Conservation (phyloP, 352 stramenopile species). For the Pythium aquatile region DNA sequence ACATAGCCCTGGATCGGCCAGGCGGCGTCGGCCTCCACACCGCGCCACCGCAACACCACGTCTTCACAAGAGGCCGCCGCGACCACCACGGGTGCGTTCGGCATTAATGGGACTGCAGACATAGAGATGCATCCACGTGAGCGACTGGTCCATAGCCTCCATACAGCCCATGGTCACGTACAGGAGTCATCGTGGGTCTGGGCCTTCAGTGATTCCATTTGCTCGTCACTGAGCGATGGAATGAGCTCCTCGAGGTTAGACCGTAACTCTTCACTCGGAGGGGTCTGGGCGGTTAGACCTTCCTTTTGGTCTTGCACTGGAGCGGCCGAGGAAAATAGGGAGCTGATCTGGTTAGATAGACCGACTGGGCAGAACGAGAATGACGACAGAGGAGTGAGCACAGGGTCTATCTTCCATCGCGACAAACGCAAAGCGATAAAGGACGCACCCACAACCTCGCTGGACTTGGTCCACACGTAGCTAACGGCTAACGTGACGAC, state of each 20-base stretch:
- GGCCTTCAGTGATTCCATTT: constrained; percentile 20
- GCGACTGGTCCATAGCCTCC: background rate
- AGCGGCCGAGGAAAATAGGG: background rate
- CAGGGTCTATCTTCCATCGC: background rate
- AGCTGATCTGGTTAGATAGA: background rate
- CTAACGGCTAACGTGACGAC: background rate
- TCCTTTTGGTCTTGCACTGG: background rate
- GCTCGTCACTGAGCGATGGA: constrained; percentile 9
- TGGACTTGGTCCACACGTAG: background rate
- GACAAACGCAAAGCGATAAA: background rate
- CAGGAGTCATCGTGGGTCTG: constrained; percentile 19
- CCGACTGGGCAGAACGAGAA: background rate
- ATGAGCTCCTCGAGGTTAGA: background rate
- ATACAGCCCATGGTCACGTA: constrained; percentile 3
- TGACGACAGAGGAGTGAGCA: background rate
- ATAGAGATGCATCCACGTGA: background rate
- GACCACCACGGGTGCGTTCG: constrained; percentile 46
- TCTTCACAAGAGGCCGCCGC: constrained; percentile 36
- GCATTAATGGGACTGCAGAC: constrained; percentile 39
- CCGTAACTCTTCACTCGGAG: background rate
- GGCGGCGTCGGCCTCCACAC: constrained; percentile 33
- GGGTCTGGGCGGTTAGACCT: background rate
- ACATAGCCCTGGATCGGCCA: constrained; percentile 50
- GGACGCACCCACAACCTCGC: background rate
- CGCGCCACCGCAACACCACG: constrained; percentile 47